Conservation (phyloP, 2,329 filamentous ascomycete genomes). For the Harringtonia aguacate region DNA sequence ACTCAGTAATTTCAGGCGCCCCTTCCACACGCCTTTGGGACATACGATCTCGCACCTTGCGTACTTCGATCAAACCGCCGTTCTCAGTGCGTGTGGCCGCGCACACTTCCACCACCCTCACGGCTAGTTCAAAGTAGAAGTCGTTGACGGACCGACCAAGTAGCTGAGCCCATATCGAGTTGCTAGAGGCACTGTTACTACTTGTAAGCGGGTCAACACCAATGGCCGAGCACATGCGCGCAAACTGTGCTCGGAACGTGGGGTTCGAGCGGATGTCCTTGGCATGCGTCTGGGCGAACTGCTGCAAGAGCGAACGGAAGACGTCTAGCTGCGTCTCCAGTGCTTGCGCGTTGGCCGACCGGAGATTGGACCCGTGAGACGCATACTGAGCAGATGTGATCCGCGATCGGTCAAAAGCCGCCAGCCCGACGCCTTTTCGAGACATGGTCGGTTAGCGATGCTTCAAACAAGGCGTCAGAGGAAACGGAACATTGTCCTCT, state of each 20-base stretch:
- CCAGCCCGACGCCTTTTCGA: constrained; percentile 79
- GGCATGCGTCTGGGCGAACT: constrained; percentile 89
- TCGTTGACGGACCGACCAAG: constrained; percentile 88
- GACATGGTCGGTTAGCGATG: constrained; percentile 39
- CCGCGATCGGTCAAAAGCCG: constrained; percentile 76
- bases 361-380: constrained; percentile 78
- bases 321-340: constrained; percentile 89
- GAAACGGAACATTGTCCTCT: too few species aligned
- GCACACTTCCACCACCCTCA: constrained; percentile 91
- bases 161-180: constrained; percentile 85
- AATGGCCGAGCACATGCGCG: constrained; percentile 95
- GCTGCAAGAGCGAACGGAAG: constrained; percentile 89
- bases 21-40: constrained; percentile 64
- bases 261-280: constrained; percentile 95
- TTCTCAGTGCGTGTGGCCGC: constrained; percentile 79
- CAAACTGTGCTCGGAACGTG: constrained; percentile 90
- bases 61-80: constrained; percentile 77
- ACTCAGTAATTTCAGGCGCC: constrained; percentile 70
- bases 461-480: too few species aligned
- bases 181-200: constrained; percentile 38
- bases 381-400: constrained; percentile 85
- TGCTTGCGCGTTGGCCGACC: constrained; percentile 71
- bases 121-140: constrained; percentile 96
- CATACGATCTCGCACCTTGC: constrained; percentile 69
- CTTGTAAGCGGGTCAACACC: constrained; percentile 90